These are phyloP conservation scores for Erodium trifolium DNA, from an alignment of 441 rosid genomes.

Conservation along the genomic window DNA sequence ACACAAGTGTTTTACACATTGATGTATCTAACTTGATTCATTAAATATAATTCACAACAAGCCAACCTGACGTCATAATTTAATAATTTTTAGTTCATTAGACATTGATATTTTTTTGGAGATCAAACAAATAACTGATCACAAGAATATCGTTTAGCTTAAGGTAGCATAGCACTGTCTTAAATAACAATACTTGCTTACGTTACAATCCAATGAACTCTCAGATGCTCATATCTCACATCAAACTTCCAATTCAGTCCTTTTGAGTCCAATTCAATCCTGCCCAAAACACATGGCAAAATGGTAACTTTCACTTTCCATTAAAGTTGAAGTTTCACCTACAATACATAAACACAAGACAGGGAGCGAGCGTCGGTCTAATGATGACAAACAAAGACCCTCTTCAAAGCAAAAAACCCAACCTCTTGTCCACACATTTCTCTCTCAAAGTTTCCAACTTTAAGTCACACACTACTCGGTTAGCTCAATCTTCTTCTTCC, in stretches of 20 bases:
- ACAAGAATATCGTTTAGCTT: neutral
- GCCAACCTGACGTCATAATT: too few species aligned
- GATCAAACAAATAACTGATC: neutral
- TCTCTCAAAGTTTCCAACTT: neutral
- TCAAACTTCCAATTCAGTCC: neutral
- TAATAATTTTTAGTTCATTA: neutral
- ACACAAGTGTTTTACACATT: neutral
- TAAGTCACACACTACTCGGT: neutral
- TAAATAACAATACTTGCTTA: neutral
- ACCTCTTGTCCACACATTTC: neutral
- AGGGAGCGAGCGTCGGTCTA: neutral
- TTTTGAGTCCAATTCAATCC: neutral
- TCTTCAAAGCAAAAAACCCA: neutral
- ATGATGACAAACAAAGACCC: neutral
- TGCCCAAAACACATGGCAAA: neutral
- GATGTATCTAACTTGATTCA: neutral
- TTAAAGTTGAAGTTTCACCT: neutral
- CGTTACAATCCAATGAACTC: too few species aligned
- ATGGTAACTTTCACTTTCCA: neutral
- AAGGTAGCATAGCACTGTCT: neutral
- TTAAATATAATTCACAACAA: neutral
- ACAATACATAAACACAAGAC: neutral
- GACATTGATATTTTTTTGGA: too few species aligned
- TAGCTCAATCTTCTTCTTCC: conserved; percentile 8
- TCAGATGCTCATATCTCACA: neutral